Evolutionary conservation across 2,329 filamentous ascomycete genomes (phyloP), one percentile per base, ranked within the genome.

Genomic region (Monosporascus sp.): DNA sequence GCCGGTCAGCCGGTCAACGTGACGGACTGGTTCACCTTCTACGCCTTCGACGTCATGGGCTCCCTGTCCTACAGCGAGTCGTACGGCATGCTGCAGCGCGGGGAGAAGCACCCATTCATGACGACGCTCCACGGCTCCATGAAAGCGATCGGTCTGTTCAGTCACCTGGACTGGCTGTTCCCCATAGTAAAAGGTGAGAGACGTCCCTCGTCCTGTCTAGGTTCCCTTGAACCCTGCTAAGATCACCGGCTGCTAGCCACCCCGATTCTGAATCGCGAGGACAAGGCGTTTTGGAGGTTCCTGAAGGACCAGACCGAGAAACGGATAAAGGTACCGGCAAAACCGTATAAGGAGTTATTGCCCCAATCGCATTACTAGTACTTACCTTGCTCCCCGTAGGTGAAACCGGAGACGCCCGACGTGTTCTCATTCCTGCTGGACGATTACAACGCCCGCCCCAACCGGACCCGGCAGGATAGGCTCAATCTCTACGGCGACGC

Each of bases 31-130:
- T 68, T 70, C 53, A 68, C 66, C 51, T 70, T 69, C 45, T 71
- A 68, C 49, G 65, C 56, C 22, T 73, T 73, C 40, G 72, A 74
- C 20, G 64, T 74, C 5, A 73, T 75, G 73, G 72, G 70, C 69
- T 75, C 48, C 17, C 59, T 76, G 38, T 72, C 69, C 5, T 75
- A 75, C 45, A 70, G 68, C 1, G 62, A 66, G 31, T 60, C 63
- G 5, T 74, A 72, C 46, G 58, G 67, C 9, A 70, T 71, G 70
- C 59, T 74, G 16, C 55, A 52, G 26, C 54, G 59, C 1, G 66
- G 64, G 3, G 51, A 9, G 61, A 63, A 38, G 61, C 17, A 65
- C 45, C 61, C 61, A 50, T 68, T 58, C 26, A 66, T 68, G 59
- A 59, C 54, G 7, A 57, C 60, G 1, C 45, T 62, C 3, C 64